Percentiles rank a stretch among this genome's conserved stretches.
phyloP scores from a whole-genome alignment of 2,329 filamentous ascomycete species.

The Venturia effusa region DNA sequence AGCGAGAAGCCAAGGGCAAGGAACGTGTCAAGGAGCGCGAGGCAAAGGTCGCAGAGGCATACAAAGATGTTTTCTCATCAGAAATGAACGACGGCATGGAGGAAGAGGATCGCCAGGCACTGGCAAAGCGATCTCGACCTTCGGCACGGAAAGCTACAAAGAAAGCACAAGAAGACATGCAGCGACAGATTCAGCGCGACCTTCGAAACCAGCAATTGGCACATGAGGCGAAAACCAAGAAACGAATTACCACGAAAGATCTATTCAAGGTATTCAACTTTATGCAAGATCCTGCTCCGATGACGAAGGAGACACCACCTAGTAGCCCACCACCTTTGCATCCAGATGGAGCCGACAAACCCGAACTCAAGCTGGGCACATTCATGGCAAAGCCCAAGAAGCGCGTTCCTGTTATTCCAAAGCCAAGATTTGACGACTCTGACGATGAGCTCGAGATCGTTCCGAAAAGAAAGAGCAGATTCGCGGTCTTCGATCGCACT shows the following conservation, averaged over 20 bases:
- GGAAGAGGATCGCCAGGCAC: slow-evolving; percentile 34
- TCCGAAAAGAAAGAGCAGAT: slow-evolving; percentile 28
- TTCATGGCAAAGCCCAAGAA: neutral
- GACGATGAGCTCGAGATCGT: slow-evolving; percentile 60
- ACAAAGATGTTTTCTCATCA: slow-evolving; percentile 27
- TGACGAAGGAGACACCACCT: slow-evolving; percentile 33
- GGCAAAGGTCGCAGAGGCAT: slow-evolving; percentile 23
- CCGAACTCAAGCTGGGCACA: slow-evolving; percentile 1
- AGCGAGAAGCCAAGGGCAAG: slow-evolving; percentile 8
- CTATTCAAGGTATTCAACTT: slow-evolving; percentile 80
- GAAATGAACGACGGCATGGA: slow-evolving; percentile 38
- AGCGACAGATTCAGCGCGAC: slow-evolving; percentile 85
- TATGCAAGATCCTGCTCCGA: slow-evolving; percentile 30
- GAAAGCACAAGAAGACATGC: slow-evolving; percentile 91
- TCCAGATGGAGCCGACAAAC: slow-evolving; percentile 13
- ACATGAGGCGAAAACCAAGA: slow-evolving; percentile 77
- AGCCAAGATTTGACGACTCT: slow-evolving; percentile 34
- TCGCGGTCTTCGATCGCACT: slow-evolving; percentile 55
- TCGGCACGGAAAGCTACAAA: slow-evolving; percentile 78
- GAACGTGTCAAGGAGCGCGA: slow-evolving; percentile 13
- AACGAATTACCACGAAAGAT: slow-evolving; percentile 75
- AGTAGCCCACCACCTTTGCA: slow-evolving; percentile 24
- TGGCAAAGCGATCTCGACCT: slow-evolving; percentile 57
- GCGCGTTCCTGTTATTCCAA: slow-evolving; percentile 7
- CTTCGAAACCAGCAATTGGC: slow-evolving; percentile 81